Percentiles rank a stretch among this genome's conserved stretches.
phyloP scores from a whole-genome alignment of 192 early-diverging fungal genomes.

The Backusella morwellensis region DNA sequence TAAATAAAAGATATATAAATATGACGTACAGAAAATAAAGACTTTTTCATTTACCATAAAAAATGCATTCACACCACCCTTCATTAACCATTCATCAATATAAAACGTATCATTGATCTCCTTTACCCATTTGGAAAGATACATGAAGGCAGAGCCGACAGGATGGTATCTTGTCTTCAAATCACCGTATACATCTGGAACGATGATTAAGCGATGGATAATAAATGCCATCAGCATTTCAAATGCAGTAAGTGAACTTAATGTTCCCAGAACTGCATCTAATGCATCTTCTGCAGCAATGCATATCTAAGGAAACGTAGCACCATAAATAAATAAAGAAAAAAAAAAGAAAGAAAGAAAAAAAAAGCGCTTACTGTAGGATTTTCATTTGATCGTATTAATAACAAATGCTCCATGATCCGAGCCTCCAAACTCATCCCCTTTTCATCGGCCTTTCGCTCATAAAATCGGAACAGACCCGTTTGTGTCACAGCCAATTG shows the following conservation, averaged over 20 bases:
- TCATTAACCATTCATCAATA: slow-evolving; percentile 27
- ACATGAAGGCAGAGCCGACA: slow-evolving; percentile 32
- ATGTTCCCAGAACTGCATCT: slow-evolving; percentile 26
- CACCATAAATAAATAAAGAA: background rate
- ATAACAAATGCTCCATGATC: slow-evolving; percentile 11
- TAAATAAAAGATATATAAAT: background rate
- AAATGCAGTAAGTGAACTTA: slow-evolving; percentile 30
- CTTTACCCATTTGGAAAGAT: slow-evolving; percentile 27
- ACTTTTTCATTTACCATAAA: slow-evolving; percentile 19
- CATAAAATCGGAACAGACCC: slow-evolving; percentile 33
- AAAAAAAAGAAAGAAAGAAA: background rate
- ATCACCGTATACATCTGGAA: background rate
- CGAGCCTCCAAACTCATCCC: slow-evolving; percentile 19
- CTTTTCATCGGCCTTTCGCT: slow-evolving; percentile 10
- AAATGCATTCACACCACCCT: slow-evolving; percentile 28
- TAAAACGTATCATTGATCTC: slow-evolving; percentile 18
- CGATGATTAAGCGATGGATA: slow-evolving; percentile 13
- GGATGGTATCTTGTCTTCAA: slow-evolving; percentile 22
- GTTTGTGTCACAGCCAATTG: slow-evolving; percentile 27
- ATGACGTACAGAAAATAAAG: background rate
- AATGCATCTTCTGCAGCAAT: slow-evolving; percentile 36
- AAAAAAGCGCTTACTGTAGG: slow-evolving; percentile 18
- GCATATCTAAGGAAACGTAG: slow-evolving; percentile 20
- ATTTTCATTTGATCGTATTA: slow-evolving; percentile 8
- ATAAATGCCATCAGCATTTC: slow-evolving; percentile 30